Base-by-base conservation (phyloP, 257 asterid species). In the Solanum gandarillasii region DNA sequence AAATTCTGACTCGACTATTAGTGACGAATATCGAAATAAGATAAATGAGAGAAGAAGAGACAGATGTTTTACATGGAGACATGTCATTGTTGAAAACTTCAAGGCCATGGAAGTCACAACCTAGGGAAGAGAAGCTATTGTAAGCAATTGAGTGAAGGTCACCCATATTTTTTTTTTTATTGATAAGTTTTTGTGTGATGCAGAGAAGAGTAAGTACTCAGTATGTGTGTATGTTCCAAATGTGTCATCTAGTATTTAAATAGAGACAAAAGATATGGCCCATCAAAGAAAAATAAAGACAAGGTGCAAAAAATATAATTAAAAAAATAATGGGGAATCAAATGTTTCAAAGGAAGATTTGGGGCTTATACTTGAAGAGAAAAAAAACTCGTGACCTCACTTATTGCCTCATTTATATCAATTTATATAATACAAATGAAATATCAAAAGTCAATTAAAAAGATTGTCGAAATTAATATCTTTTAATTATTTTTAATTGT, bases 31-130 rank as follows among this genome's bases (percentile, higher is more conserved):
- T 4, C 4, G 5, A 43, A 14, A 46, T 48, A 39, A 29, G 29
- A 16, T 6, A 55, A 16, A 21, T 13, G 27, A 14, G 32, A 32
- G 41, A 27, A 85, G 74, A 65, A 31, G 25, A n/a, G 12, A 6
- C 5, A 14, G 29, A 41, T 21, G 18, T 83, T 39, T 86, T 91
- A 91, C 93, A 92, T 55, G 87, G 90, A 88, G 92, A 90, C 89
- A 91, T 92, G 90, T 91, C 93, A 90, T 93, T 87, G 92, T 94
- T 91, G 98, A 94, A 86, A 95, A 94, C 97, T 92, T 93, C 95
- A 89, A 94, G 92, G 85, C 88, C 88, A 83, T 92, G 91, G 60
- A 91, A 87, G 88, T 87, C 93, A 90, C 91, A 90, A 81, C 89
- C 90, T 79, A 86, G 87, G 91, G 93, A 91, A 68, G 94, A 83